Conservation (phyloP, 2,329 filamentous ascomycete species). For the Biscogniauxia mediterranea region DNA sequence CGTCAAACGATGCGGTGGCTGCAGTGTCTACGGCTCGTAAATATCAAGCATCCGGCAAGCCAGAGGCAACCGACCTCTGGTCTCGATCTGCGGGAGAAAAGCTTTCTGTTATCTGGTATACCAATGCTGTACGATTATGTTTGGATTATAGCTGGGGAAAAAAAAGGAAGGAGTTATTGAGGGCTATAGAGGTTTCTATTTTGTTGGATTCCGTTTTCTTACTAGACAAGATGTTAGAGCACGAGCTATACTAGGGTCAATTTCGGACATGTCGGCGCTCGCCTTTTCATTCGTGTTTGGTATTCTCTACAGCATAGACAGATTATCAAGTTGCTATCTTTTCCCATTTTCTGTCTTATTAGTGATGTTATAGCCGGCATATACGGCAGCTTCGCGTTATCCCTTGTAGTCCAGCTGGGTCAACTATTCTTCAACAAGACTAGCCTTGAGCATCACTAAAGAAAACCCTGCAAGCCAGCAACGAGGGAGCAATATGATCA, state of each 20-base stretch:
- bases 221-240: background rate
- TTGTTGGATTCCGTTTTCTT: too few relatives aligned
- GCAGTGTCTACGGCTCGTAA: constrained; percentile 7
- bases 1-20: constrained; percentile 2
- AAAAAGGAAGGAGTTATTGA: too few relatives aligned
- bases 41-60: background rate
- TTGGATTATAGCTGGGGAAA: too few relatives aligned
- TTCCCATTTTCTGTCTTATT: background rate
- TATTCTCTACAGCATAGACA: background rate
- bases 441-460: background rate
- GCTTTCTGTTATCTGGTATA: too few relatives aligned
- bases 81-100: too few relatives aligned
- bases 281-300: background rate
- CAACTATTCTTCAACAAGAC: background rate
- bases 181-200: too few relatives aligned
- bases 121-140: too few relatives aligned
- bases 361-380: background rate
- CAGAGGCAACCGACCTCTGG: too few relatives aligned
- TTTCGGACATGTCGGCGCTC: background rate
- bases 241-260: background rate
- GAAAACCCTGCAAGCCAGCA: background rate
- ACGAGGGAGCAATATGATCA: background rate
- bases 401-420: background rate
- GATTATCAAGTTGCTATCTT: background rate
- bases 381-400: background rate